Evolutionary conservation across 495 filamentous ascomycete genomes (phyloP).

Genomic region (Trichocladium uniseriatum): DNA sequence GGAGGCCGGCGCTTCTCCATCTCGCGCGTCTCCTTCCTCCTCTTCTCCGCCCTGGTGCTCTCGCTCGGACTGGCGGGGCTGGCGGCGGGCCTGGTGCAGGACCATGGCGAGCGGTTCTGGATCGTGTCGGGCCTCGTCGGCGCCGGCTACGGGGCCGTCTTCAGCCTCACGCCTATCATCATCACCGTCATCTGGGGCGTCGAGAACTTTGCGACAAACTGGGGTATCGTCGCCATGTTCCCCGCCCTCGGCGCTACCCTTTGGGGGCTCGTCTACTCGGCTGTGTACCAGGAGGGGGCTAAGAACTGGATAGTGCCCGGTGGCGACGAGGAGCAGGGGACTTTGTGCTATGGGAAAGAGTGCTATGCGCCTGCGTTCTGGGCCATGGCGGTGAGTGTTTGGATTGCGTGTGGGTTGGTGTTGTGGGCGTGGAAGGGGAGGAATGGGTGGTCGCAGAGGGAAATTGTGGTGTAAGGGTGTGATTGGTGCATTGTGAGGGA

Average conservation of each 20-base stretch:
- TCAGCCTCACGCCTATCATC: slow-evolving; percentile 82
- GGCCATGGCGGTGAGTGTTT: slow-evolving; percentile 69
- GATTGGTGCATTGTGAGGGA: not conserved
- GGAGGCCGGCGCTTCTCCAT: slow-evolving; percentile 39
- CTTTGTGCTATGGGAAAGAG: slow-evolving; percentile 60
- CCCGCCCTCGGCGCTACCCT: slow-evolving; percentile 76
- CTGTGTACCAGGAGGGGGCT: slow-evolving; percentile 62
- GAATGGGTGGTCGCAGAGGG: slow-evolving; percentile 66
- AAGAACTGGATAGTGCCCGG: slow-evolving; percentile 18
- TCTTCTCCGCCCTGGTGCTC: slow-evolving; percentile 63
- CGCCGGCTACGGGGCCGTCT: slow-evolving; percentile 84
- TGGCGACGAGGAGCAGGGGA: slow-evolving; percentile 27
- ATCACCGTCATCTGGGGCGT: slow-evolving; percentile 94
- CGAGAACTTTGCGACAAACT: slow-evolving; percentile 97
- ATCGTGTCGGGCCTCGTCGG: slow-evolving; percentile 72
- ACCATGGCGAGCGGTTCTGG: slow-evolving; percentile 62
- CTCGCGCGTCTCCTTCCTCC: slow-evolving; percentile 71
- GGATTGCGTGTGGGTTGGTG: slow-evolving; percentile 66
- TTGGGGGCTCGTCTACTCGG: slow-evolving; percentile 78
- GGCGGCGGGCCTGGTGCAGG: slow-evolving; percentile 58
- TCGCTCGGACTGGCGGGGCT: slow-evolving; percentile 69
- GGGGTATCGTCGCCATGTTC: slow-evolving; percentile 87
- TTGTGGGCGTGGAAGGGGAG: slow-evolving; percentile 69
- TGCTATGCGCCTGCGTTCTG: slow-evolving; percentile 77
- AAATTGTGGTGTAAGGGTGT: slow-evolving; percentile 52